A percentile compares a stretch with the other conserved stretches of the same genome.
These are phyloP conservation scores for Physaria fendleri DNA, from an alignment of 345 rosid genomes.

Conservation along the genomic window DNA sequence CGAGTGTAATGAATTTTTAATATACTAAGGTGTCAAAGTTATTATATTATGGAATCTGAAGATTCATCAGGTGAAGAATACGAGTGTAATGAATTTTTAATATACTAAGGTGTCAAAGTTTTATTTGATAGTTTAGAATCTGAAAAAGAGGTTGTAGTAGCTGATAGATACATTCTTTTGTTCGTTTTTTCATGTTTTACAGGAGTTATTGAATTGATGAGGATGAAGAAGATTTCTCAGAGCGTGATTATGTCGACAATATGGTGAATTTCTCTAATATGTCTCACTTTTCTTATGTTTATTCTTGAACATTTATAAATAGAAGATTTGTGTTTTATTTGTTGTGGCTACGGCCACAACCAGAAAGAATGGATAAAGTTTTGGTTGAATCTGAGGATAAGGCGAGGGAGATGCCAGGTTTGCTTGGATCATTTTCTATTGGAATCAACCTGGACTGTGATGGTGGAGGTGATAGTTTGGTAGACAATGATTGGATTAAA, in stretches of 20 bases:
- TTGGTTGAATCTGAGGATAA: conserved; percentile 6
- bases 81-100: conserved; percentile 15
- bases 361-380: conserved; percentile 16
- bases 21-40: neutral
- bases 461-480: conserved; percentile 23
- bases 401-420: conserved; percentile 10
- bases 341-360: conserved; percentile 18
- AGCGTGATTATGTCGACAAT: conserved; percentile 6
- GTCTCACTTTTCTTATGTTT: neutral
- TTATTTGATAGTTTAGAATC: neutral
- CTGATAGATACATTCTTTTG: neutral
- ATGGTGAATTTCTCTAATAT: conserved; percentile 5
- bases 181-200: neutral
- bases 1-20: conserved; percentile 15
- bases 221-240: conserved; percentile 20
- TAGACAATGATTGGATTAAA: conserved; percentile 16
- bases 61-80: neutral
- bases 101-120: neutral
- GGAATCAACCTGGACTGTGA: conserved; percentile 14
- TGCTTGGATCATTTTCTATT: conserved; percentile 6
- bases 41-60: conserved; percentile 7
- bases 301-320: neutral
- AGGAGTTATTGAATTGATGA: conserved; percentile 9
- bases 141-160: neutral
- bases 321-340: neutral